Base-by-base conservation (phyloP, 2,329 filamentous ascomycete species). In the Colletotrichum costaricense region DNA sequence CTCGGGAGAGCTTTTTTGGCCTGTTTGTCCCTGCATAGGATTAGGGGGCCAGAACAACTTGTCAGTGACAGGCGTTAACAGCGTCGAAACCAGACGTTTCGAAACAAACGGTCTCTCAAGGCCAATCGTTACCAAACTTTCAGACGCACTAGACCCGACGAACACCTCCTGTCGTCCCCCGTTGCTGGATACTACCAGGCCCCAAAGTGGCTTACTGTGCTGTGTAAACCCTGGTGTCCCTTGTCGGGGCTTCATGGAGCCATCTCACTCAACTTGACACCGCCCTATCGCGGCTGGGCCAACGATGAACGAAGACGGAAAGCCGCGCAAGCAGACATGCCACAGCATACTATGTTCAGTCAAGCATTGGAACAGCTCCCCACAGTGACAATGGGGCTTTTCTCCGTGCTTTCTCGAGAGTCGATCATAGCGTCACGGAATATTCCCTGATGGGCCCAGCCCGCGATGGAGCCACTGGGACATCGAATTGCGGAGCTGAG, bases 191-290 rank as follows among this genome's bases (percentile, higher is more conserved):
- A n/a, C 19, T 16, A 16, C 14, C 14, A 58, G 56, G 4, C 56
- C 28, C 28, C 19, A 19, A 35, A 22, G 16, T 14, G 24, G 38
- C 38, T 42, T 42, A 42, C 38, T 42, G 28, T 35, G 14, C 38
- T 42, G 38, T 42, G 16, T 42, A 19, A 65, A 19, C 42, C 67
- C 38, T 65, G 28, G 56, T 58, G 9, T 38, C 56, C 56, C 56
- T 38, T 35, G 56, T 14, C 52, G 49, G 28, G 60, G 16, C 58
- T 26, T 52, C 38, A 66, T 70, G 54, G 62, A 58, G 28, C 62
- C 67, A 59, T 38, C 54, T 71, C 68, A 56, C 55, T 71, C 38
- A 71, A 71, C 42, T 49, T 71, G 68, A 71, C 63, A 71, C 55
- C 56, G 63, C 55, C 68, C 63, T 55, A 24, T 26, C 24, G 30